phyloP scores from a whole-genome alignment of 2,329 filamentous ascomycete species.

The Colletotrichum ledebouriae region DNA sequence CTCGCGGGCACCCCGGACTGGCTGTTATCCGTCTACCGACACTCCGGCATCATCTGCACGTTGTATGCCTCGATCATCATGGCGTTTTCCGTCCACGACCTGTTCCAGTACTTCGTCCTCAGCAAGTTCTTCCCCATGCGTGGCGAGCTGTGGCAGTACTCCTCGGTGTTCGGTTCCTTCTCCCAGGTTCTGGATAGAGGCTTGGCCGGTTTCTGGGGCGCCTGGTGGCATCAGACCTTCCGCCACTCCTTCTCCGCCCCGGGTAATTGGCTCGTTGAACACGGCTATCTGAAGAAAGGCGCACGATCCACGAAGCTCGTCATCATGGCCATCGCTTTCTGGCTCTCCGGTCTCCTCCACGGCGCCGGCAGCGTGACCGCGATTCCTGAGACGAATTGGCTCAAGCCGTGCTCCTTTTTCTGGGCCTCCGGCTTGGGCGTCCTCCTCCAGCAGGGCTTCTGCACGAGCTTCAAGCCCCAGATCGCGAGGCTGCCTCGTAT shows the following conservation, averaged over 20 bases:
- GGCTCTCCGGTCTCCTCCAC: conserved; percentile 78
- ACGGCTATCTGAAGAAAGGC: conserved; percentile 55
- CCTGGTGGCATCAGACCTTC: conserved; percentile 93
- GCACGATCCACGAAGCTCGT: conserved; percentile 50
- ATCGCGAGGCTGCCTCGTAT: conserved; percentile 58
- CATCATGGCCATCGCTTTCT: conserved; percentile 68
- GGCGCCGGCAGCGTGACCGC: conserved; percentile 76
- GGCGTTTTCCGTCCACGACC: conserved; percentile 70
- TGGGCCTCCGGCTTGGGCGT: conserved; percentile 76
- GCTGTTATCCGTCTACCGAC: conserved; percentile 68
- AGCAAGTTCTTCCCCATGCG: conserved; percentile 65
- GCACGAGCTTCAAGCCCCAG: conserved; percentile 50
- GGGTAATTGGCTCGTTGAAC: conserved; percentile 59
- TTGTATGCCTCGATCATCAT: conserved; percentile 73
- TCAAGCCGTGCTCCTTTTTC: conserved; percentile 77
- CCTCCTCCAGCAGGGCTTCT: conserved; percentile 65
- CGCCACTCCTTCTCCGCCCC: conserved; percentile 78
- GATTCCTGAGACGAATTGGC: conserved; percentile 65
- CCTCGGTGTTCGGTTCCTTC: conserved; percentile 69
- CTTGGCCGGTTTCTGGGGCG: conserved; percentile 84
- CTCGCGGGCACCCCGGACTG: conserved; percentile 57
- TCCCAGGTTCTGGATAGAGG: conserved; percentile 74
- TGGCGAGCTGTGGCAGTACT: conserved; percentile 65
- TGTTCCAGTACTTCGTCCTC: conserved; percentile 66
- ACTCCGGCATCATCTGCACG: conserved; percentile 66